Evolutionary conservation across 2,329 filamentous ascomycete genomes (phyloP).

Genomic region (Cytospora leucostoma): DNA sequence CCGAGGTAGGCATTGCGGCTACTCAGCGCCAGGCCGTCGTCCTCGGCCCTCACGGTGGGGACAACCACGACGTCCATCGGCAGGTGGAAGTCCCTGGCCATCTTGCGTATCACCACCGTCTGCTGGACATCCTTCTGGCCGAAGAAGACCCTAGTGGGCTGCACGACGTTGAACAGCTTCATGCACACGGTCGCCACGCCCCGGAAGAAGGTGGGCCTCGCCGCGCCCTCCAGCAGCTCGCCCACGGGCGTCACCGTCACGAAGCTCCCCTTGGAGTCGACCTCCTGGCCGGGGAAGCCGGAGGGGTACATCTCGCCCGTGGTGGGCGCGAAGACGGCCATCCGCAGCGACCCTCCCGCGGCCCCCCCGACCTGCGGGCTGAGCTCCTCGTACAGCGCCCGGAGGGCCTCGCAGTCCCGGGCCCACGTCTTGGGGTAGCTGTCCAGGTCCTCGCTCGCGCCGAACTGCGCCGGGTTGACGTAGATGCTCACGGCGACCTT

Average conservation of each 20-base stretch:
- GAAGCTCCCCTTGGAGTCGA: constrained; percentile 81
- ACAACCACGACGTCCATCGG: constrained; percentile 73
- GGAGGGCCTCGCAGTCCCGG: constrained; percentile 68
- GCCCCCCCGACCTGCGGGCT: background rate
- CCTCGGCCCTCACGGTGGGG: constrained; percentile 65
- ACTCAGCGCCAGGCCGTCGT: constrained; percentile 84
- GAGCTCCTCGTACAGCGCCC: constrained; percentile 71
- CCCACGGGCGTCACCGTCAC: constrained; percentile 86
- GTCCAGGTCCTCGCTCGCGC: constrained; percentile 80
- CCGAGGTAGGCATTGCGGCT: constrained; percentile 94
- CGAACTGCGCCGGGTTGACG: constrained; percentile 97
- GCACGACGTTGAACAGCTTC: constrained; percentile 85
- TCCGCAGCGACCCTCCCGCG: constrained; percentile 50
- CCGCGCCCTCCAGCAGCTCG: constrained; percentile 78
- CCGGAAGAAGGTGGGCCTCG: constrained; percentile 90
- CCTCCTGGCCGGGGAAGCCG: constrained; percentile 69
- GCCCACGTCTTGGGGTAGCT: constrained; percentile 93
- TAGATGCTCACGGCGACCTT: constrained; percentile 90
- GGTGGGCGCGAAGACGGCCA: constrained; percentile 81
- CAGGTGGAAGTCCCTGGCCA: constrained; percentile 87
- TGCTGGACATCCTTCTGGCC: constrained; percentile 98
- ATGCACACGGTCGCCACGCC: constrained; percentile 96
- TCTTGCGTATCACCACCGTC: constrained; percentile 81
- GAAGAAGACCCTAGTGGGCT: constrained; percentile 82
- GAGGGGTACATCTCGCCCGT: constrained; percentile 86